Evolutionary conservation across 1,284 basidiomycete species (phyloP), one percentile per base, ranked within the genome.

Genomic region (Sanghuangporus baumii): DNA sequence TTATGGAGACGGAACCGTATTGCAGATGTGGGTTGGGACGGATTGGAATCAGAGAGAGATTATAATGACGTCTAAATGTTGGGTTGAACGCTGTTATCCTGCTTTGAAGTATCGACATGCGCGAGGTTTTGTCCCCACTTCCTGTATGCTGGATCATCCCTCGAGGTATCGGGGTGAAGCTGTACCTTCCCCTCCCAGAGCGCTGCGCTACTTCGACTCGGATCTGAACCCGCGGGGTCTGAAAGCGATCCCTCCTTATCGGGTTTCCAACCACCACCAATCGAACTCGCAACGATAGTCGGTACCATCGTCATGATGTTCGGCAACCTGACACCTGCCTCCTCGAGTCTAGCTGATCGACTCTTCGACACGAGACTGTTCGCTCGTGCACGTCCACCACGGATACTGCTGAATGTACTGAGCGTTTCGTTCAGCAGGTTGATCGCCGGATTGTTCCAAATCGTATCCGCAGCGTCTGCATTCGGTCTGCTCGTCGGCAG

Each of bases 221-320:
- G 93, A 72, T 94, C 91, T 59, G 79, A 76, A 40, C 82, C 79
- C 9, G 89, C 86, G 9, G 93, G 91, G 72, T 94, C 88, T 3
- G 85, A 87, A 8, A 93, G 78, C 1, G 83, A 83, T 6, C 84
- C 85, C 1, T 82, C 79, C 26, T 51, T 23, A 26, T 23, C 26
- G 31, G 84, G 88, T 43, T 81, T 77, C 79, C 87, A 88, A 48
- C 92, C 91, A 57, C 91, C 91, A 63, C 90, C 94, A 55, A 96
- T 86, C 6, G 92, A 89, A 7, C 92, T 88, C 26, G 90, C 88
- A 66, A 97, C 86, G 18, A 97, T 74, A 0, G 90, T 88, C 8
- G 94, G 95, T 0, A 94, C 87, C 91, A 96, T 96, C 2, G 93
- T 86, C 77, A 96, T 80, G 37, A 96, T 76, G 5, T 82, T 83